phyloP scores from a whole-genome alignment of 2,329 filamentous ascomycete genomes.

The Xylariomycetidae sp. region DNA sequence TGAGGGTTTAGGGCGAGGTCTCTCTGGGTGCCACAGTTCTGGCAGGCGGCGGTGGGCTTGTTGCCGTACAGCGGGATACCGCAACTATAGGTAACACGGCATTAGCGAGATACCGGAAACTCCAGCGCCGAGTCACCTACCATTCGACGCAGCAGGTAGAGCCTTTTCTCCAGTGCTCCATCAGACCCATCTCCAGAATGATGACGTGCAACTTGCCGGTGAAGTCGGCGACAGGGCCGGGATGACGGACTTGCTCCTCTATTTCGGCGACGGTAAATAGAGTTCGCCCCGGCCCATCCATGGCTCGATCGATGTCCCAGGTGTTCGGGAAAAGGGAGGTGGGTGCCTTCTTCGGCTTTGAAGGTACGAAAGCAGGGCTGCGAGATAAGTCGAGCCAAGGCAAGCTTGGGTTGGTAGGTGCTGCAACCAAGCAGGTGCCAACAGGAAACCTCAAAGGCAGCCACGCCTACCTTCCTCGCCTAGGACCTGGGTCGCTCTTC shows the following conservation, averaged over 20 bases:
- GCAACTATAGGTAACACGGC: constrained; percentile 33
- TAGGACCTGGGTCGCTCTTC: no score
- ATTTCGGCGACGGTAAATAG: constrained; percentile 38
- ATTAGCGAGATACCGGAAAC: no score
- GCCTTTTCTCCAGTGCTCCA: constrained; percentile 22
- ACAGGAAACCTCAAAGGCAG: no score
- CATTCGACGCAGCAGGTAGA: constrained; percentile 36
- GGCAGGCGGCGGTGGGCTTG: constrained; percentile 29
- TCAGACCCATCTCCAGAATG: constrained; percentile 26
- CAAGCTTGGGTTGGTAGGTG: no score
- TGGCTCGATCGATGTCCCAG: constrained; percentile 30
- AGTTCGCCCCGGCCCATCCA: constrained; percentile 25
- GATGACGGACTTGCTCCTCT: constrained; percentile 33
- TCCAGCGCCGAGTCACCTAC: constrained; percentile 28
- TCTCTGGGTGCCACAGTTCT: constrained; percentile 27
- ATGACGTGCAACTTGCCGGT: constrained; percentile 34
- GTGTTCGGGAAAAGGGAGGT: constrained; percentile 38
- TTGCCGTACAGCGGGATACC: constrained; percentile 50
- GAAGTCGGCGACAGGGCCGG: constrained; percentile 25
- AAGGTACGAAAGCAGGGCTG: no score
- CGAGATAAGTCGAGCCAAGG: no score
- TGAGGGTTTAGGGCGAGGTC: constrained; percentile 33
- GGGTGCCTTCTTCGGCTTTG: no score
- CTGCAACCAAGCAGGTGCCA: no score
- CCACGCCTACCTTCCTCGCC: no score